phyloP scores from a whole-genome alignment of 1,139 yeast genomes.

The Scheffersomyces titani region DNA sequence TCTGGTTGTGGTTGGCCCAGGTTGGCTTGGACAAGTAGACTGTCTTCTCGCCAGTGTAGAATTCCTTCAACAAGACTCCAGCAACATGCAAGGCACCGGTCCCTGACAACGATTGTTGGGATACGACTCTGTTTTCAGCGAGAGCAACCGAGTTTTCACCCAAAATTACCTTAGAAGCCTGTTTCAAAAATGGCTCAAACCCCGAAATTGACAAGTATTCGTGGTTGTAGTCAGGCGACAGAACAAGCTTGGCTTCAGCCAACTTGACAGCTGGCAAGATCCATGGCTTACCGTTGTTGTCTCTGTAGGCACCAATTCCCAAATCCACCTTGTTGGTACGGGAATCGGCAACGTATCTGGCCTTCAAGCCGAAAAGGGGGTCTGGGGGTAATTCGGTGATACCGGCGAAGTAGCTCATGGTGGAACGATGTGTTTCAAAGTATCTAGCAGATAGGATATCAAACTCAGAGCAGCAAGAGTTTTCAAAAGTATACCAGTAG shows the following conservation, averaged over 20 bases:
- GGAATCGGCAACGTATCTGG: conserved; percentile 66
- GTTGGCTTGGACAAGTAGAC: conserved; percentile 88
- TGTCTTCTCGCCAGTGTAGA: conserved; percentile 50
- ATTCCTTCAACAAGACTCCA: conserved; percentile 66
- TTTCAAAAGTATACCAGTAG: too few species aligned
- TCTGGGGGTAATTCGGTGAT: conserved; percentile 71
- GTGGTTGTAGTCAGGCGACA: conserved; percentile 71
- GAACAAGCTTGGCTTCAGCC: conserved; percentile 61
- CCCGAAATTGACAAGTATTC: conserved; percentile 91
- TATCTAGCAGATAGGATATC: background rate
- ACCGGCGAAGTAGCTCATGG: conserved; percentile 46
- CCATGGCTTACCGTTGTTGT: conserved; percentile 91
- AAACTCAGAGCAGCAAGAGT: background rate
- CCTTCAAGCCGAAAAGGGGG: conserved; percentile 82
- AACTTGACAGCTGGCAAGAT: conserved; percentile 80
- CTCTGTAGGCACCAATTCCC: conserved; percentile 97
- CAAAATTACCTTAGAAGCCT: conserved; percentile 78
- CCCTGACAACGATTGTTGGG: conserved; percentile 89
- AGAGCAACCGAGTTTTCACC: conserved; percentile 66
- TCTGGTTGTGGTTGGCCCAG: conserved; percentile 93
- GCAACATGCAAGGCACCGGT: conserved; percentile 95
- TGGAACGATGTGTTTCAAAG: conserved; percentile 1
- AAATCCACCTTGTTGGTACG: conserved; percentile 76
- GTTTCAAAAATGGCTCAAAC: conserved; percentile 62
- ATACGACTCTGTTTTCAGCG: conserved; percentile 55